Conservation (phyloP, 2,329 filamentous ascomycete species). For the Aspergillus aculeatus region DNA sequence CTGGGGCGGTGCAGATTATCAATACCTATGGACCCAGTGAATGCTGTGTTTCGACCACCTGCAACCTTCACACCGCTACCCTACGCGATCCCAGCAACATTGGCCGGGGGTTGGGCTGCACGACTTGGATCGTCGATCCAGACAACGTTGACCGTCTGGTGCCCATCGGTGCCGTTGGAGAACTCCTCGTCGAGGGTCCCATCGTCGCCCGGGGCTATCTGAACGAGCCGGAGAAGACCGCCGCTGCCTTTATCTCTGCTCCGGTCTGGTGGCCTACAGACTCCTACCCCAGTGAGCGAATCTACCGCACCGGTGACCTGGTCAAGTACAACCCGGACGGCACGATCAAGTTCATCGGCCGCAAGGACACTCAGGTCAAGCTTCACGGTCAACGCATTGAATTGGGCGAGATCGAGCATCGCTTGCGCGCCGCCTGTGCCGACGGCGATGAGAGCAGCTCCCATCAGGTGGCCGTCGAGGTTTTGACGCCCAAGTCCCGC, state of each 20-base stretch:
- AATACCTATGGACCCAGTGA: slow-evolving; percentile 36
- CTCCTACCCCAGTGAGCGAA: too few relatives aligned
- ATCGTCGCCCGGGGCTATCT: slow-evolving; percentile 15
- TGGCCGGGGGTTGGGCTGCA: slow-evolving; percentile 7
- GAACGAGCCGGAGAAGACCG: slow-evolving; percentile 12
- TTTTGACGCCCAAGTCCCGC: too few relatives aligned
- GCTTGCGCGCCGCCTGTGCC: too few relatives aligned
- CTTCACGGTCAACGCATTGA: too few relatives aligned
- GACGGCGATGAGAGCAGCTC: too few relatives aligned
- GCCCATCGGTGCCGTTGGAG: slow-evolving; percentile 16
- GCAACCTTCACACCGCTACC: slow-evolving; percentile 9
- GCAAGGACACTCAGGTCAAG: too few relatives aligned
- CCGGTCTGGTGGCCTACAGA: too few relatives aligned
- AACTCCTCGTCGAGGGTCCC: slow-evolving; percentile 14
- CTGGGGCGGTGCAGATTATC: slow-evolving; percentile 20
- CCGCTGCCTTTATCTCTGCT: slow-evolving; percentile 8
- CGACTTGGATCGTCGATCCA: slow-evolving; percentile 16
- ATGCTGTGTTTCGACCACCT: slow-evolving; percentile 18
- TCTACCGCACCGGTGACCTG: too few relatives aligned
- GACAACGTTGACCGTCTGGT: slow-evolving; percentile 9
- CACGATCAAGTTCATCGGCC: too few relatives aligned
- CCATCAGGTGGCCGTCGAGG: too few relatives aligned
- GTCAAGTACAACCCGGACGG: too few relatives aligned
- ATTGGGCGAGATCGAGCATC: too few relatives aligned
- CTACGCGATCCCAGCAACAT: slow-evolving; percentile 12